Evolutionary conservation across 2,329 filamentous ascomycete species (phyloP).

Genomic region (Remersonia thermophila): DNA sequence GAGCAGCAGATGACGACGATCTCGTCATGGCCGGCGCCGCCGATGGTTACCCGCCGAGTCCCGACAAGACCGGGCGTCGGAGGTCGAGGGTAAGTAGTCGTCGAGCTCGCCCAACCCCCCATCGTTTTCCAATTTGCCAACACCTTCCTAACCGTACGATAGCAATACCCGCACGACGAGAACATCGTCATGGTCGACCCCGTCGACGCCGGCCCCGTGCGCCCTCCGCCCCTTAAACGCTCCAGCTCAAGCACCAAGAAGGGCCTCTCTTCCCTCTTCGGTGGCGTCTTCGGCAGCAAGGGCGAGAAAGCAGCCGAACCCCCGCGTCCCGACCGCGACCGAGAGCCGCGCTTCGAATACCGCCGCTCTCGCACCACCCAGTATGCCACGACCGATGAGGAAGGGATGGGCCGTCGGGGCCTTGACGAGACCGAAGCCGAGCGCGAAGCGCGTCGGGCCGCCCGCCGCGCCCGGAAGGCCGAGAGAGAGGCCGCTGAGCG

Average conservation of each 20-base stretch:
- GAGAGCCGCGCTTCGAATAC: constrained; percentile 27
- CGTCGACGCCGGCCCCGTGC: constrained; percentile 30
- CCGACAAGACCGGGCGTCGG: constrained; percentile 35
- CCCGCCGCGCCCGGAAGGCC: constrained; percentile 42
- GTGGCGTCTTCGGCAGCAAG: constrained; percentile 33
- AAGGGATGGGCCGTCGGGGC: constrained; percentile 26
- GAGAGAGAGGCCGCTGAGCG: constrained; percentile 40
- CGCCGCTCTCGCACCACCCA: constrained; percentile 36
- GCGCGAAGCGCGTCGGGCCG: constrained; percentile 33
- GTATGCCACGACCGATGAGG: constrained; percentile 38
- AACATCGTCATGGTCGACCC: constrained; percentile 47
- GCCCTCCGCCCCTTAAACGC: constrained; percentile 45
- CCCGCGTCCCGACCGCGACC: constrained; percentile 29
- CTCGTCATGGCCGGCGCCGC: constrained; percentile 34
- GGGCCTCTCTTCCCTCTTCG: constrained; percentile 49
- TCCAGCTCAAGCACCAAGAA: constrained; percentile 51
- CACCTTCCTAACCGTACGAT: too few relatives aligned
- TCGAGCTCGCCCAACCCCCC: constrained; percentile 6
- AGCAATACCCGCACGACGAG: constrained; percentile 53
- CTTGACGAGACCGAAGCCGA: constrained; percentile 35
- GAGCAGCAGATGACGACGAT: constrained; percentile 26
- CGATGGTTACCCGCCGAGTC: constrained; percentile 25
- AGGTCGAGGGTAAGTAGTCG: constrained; percentile 35
- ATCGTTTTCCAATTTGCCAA: too few relatives aligned
- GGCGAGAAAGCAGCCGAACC: too few relatives aligned